Evolutionary conservation across 495 filamentous ascomycete genomes (phyloP).

Genomic region (Podospora comata): DNA sequence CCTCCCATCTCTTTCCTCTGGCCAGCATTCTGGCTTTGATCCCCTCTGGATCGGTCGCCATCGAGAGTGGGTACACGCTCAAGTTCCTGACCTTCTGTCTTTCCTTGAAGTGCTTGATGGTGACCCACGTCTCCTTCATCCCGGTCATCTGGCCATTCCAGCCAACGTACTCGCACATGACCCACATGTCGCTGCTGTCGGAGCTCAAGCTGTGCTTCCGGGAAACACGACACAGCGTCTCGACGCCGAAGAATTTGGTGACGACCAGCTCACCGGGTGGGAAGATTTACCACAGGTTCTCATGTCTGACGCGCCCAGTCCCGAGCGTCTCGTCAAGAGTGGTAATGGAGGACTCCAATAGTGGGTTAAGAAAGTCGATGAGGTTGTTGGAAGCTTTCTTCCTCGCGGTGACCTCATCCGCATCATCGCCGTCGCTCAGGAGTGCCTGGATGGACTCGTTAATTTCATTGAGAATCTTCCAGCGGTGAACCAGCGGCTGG

Average conservation of each 20-base stretch:
- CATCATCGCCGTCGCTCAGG: conserved; percentile 44
- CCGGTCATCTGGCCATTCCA: conserved; percentile 57
- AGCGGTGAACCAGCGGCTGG: conserved; percentile 58
- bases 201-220: conserved; percentile 2
- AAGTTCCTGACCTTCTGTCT: conserved; percentile 49
- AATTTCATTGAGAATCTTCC: conserved; percentile 43
- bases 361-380: conserved; percentile 50
- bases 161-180: conserved; percentile 48
- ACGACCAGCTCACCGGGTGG: conserved; percentile 31
- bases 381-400: conserved; percentile 26
- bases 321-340: conserved; percentile 25
- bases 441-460: conserved; percentile 33
- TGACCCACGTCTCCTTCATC: conserved; percentile 29
- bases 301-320: conserved; percentile 21
- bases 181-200: conserved; percentile 9
- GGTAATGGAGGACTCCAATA: conserved; percentile 47
- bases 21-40: conserved; percentile 34
- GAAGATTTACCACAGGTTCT: conserved; percentile 37
- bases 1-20: conserved; percentile 46
- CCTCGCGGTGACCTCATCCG: conserved; percentile 35
- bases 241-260: conserved; percentile 22
- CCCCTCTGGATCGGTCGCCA: conserved; percentile 41
- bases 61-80: conserved; percentile 51
- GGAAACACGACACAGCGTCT: conserved; percentile 23
- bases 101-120: conserved; percentile 47